Percentiles rank a stretch among this genome's conserved stretches.
Evolutionary conservation across 139 green algal species (phyloP).

Genomic region (Chlorella sp.): DNA sequence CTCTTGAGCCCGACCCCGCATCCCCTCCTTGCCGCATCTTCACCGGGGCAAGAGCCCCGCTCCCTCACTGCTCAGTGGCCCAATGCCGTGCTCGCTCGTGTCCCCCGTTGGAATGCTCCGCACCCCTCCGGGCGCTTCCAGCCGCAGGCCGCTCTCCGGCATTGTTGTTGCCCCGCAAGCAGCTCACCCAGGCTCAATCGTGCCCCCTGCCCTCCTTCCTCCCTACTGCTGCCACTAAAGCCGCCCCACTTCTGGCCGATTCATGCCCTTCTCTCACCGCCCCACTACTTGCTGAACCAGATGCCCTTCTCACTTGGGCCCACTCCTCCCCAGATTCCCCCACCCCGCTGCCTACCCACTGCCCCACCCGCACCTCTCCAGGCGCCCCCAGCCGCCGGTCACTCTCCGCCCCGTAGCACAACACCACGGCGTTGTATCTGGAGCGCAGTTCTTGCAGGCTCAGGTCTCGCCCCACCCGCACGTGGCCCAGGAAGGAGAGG

Average conservation of each 20-base stretch:
- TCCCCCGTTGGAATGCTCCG: no score
- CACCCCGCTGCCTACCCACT: background rate
- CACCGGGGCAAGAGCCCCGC: no score
- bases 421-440: conserved; percentile 87
- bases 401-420: conserved; percentile 91
- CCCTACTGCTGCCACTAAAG: no score
- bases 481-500: conserved; percentile 87
- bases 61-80: no score
- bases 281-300: no score
- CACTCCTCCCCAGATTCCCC: background rate
- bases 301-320: no score
- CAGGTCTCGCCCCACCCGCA: conserved; percentile 76
- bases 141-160: conserved; percentile 80
- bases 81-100: no score
- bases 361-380: conserved; percentile 67
- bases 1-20: no score
- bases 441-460: conserved; percentile 71
- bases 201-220: no score
- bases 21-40: no score
- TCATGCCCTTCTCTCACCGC: no score
- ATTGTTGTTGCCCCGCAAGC: conserved; percentile 74
- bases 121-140: conserved; percentile 86
- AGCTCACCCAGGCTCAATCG: conserved; percentile 73
- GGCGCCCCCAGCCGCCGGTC: conserved; percentile 82
- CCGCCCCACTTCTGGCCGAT: no score